phyloP scores from a whole-genome alignment of 1,284 basidiomycete genomes.

The Ganoderma lucidum region DNA sequence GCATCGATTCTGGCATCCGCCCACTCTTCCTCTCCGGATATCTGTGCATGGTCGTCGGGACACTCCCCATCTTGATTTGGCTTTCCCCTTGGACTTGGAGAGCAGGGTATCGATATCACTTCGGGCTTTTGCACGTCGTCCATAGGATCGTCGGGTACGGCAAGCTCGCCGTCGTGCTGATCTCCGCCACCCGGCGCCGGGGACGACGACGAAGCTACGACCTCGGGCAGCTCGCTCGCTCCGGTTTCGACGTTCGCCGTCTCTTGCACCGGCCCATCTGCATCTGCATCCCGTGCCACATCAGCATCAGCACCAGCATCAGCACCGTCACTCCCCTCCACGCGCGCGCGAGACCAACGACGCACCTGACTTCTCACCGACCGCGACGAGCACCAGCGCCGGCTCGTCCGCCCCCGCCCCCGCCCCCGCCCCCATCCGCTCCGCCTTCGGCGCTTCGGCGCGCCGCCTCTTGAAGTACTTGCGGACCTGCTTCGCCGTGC shows the following conservation, averaged over 20 bases:
- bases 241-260: not conserved
- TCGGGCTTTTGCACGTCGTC: too few species aligned
- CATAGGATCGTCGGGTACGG: not conserved
- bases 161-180: not conserved
- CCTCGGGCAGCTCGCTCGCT: not conserved
- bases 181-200: not conserved
- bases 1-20: not conserved
- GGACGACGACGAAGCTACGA: not conserved
- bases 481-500: not conserved
- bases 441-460: not conserved
- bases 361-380: not conserved
- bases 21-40: not conserved
- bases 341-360: not conserved
- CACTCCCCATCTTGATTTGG: not conserved
- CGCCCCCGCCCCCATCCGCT: not conserved
- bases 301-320: not conserved
- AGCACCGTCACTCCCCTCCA: not conserved
- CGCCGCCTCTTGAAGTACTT: not conserved
- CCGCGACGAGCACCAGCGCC: not conserved
- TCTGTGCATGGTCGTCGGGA: not conserved
- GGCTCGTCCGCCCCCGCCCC: not conserved
- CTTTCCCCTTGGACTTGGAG: not conserved
- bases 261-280: not conserved
- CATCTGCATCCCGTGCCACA: not conserved
- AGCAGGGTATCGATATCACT: too few species aligned